Base-by-base conservation (phyloP, 2,329 filamentous ascomycete genomes). In the Albifimbria verrucaria region DNA sequence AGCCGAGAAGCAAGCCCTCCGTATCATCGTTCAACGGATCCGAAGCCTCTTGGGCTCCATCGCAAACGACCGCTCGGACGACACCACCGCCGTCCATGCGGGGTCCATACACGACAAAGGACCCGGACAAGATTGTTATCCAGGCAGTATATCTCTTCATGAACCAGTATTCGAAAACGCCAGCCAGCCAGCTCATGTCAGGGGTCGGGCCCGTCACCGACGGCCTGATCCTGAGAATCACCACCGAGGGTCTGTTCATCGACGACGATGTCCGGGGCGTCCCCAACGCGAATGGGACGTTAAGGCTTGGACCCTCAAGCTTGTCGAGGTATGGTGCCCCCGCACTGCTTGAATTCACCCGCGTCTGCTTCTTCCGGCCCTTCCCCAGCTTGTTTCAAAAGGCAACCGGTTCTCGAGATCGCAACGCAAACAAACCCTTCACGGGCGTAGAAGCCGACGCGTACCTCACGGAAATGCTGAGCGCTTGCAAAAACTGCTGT, bases 201-300 rank as follows among this genome's bases (percentile, higher is more conserved):
- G 90, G 89, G n/a, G 76, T 90, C 48, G 90, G 88, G 18, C 81
- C 87, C 46, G 91, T 97, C 26, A 96, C 92, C 2, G 92, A 99
- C 66, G 94, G 94, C 1, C 79, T 99, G 45, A 89, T 97, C 56
- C 80, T 99, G 56, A 89, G 90, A 49, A 94, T 97, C 65, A 93
- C 90, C 11, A 96, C 91, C 2, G 93, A 96, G 69, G 94, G 94
- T 18, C 80, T 97, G 51, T 97, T 97, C 73, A 94, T 99, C 66
- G 94, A 99, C 68, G 94, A 99, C 69, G 94, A 97, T 69, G 83
- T 97, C 50, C 86, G 92, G 44, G 86, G 86, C 56, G 90, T 97
- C 17, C 87, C n/a, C 92, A 97, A 72, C 86, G 94, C 55, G 94
- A 99, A 74, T 99, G 94, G 94, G 94, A 99, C 69, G 86, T 97